Conservation (phyloP, 1,284 basidiomycete genomes). For the Ceratobasidium sp. region DNA sequence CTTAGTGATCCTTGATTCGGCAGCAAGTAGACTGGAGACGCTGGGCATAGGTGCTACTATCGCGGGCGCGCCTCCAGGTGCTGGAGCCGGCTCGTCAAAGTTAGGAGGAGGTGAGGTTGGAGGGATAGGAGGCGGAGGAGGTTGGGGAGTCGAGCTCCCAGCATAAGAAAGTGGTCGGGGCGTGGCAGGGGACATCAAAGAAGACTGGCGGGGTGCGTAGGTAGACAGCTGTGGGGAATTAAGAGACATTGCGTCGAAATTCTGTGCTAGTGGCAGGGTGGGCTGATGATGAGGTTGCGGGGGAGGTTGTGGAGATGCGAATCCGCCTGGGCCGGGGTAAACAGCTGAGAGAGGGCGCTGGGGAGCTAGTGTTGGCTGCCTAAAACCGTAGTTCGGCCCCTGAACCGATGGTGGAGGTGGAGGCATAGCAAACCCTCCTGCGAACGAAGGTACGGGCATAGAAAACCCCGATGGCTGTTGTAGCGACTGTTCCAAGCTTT, state of each 20-base stretch:
- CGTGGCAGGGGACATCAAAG: constrained; percentile 8
- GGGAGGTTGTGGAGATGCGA: constrained; percentile 1
- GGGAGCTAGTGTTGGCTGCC: constrained; percentile 14
- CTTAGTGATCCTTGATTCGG: constrained; percentile 68
- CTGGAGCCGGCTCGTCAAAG: constrained; percentile 28
- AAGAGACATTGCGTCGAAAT: constrained; percentile 34
- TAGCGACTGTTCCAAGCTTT: constrained; percentile 18
- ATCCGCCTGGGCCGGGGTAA: constrained; percentile 30
- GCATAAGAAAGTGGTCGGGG: constrained; percentile 29
- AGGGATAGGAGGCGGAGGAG: constrained; percentile 7
- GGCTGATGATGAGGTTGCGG: constrained; percentile 36
- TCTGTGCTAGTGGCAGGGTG: constrained; percentile 11
- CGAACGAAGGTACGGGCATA: constrained; percentile 33
- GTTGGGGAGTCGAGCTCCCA: background rate
- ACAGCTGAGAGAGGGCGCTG: constrained; percentile 11
- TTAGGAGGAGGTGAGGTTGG: constrained; percentile 24
- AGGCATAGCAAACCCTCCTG: constrained; percentile 21
- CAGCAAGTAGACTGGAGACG: constrained; percentile 64
- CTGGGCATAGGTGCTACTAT: constrained; percentile 66
- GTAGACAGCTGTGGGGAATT: background rate
- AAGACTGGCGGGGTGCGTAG: constrained; percentile 37
- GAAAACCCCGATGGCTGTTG: constrained; percentile 24
- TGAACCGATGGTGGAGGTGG: constrained; percentile 11
- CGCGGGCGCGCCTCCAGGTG: constrained; percentile 19
- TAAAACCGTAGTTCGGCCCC: constrained; percentile 18